phyloP scores from a whole-genome alignment of 2,329 filamentous ascomycete genomes.

The Fusarium keratoplasticum region DNA sequence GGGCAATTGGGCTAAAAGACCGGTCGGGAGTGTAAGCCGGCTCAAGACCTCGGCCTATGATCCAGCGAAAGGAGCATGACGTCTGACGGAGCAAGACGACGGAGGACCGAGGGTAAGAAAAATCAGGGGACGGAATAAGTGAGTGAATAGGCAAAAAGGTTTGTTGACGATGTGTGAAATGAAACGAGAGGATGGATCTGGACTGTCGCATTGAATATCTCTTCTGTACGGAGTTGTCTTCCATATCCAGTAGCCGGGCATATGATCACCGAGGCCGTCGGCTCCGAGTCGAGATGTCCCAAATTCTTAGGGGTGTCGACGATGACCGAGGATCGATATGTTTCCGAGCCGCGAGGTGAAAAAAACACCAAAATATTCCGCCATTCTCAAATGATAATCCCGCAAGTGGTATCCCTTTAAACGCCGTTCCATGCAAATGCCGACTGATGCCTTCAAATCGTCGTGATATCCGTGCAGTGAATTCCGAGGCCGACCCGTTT shows the following conservation, averaged over 20 bases:
- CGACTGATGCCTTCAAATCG: constrained; percentile 13
- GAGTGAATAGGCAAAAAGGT: not conserved
- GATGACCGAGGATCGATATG: constrained; percentile 7
- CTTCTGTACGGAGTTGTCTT: constrained; percentile 15
- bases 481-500: constrained; percentile 13
- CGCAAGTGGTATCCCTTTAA: constrained; percentile 35
- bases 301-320: not conserved
- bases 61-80: constrained; percentile 31
- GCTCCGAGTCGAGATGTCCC: constrained; percentile 2
- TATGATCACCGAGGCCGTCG: constrained; percentile 2
- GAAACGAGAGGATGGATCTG: constrained; percentile 11
- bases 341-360: constrained; percentile 1
- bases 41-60: constrained; percentile 40
- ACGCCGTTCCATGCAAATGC: constrained; percentile 38
- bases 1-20: constrained; percentile 8
- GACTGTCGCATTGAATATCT: constrained; percentile 11
- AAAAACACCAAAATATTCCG: constrained; percentile 4
- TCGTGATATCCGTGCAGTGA: constrained; percentile 29
- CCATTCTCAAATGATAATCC: constrained; percentile 16
- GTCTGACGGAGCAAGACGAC: constrained; percentile 18
- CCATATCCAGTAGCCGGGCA: constrained; percentile 1
- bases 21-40: constrained; percentile 31
- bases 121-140: not conserved
- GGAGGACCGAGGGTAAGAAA: constrained; percentile 4
- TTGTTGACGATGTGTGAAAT: constrained; percentile 1